A percentile compares a stretch with the other conserved stretches of the same genome.
These are phyloP conservation scores for Trypanosomatidae sp. DNA, from an alignment of 208 protist species.

Conservation along the genomic window DNA sequence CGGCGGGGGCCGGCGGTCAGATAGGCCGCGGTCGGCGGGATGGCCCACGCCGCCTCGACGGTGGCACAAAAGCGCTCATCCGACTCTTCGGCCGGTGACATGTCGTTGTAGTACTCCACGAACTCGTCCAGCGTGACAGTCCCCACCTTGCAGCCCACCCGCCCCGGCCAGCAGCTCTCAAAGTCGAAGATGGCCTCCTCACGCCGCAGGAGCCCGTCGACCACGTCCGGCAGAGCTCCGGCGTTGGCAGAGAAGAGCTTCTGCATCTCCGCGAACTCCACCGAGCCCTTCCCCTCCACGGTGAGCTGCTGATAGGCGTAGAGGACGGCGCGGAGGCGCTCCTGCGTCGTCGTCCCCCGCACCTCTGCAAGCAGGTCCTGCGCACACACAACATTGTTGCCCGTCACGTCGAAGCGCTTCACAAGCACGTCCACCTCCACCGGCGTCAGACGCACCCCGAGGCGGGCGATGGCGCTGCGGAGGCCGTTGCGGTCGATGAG, in stretches of 20 bases:
- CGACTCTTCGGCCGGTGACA: constrained; percentile 76
- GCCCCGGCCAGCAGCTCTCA: constrained; percentile 73
- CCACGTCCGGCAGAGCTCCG: constrained; percentile 59
- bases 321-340: constrained; percentile 59
- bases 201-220: constrained; percentile 49
- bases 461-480: constrained; percentile 31
- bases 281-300: constrained; percentile 74
- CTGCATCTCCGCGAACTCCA: constrained; percentile 76
- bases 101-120: constrained; percentile 92
- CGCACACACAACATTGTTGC: constrained; percentile 70
- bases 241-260: constrained; percentile 70
- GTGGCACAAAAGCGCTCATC: constrained; percentile 82
- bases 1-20: constrained; percentile 42
- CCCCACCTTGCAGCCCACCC: constrained; percentile 54
- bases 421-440: constrained; percentile 81
- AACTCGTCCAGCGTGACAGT: constrained; percentile 85
- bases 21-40: constrained; percentile 70
- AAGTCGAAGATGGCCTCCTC: constrained; percentile 85
- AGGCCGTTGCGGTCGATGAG: constrained; percentile 52
- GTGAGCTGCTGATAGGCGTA: constrained; percentile 69
- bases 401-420: constrained; percentile 65
- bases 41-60: constrained; percentile 67
- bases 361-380: constrained; percentile 81
- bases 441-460: constrained; percentile 57
- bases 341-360: constrained; percentile 66